Conservation (phyloP, 768 basidiomycete species). For the Udeniomyces megalosporus region DNA sequence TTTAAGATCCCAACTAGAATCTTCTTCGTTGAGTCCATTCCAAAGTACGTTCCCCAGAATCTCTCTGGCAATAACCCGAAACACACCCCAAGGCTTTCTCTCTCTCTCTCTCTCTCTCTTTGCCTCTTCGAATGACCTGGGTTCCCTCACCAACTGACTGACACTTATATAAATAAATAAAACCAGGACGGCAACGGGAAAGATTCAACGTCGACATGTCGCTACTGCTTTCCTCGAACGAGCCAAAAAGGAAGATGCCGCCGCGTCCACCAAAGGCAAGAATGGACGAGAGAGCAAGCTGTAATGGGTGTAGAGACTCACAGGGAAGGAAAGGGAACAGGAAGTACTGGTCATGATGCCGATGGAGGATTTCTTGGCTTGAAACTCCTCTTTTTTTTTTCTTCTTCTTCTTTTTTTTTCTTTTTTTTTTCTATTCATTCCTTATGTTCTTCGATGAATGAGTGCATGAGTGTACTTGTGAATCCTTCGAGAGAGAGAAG, state of each 20-base stretch:
- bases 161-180: too few species aligned
- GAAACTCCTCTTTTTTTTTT: not conserved
- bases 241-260: conserved; percentile 14
- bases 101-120: not conserved
- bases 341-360: not conserved
- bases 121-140: not conserved
- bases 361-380: not conserved
- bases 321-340: conserved; percentile 8
- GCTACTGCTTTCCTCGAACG: conserved; percentile 17
- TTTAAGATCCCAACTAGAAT: conserved; percentile 20
- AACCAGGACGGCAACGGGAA: conserved; percentile 20
- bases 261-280: too few species aligned
- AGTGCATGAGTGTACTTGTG: not conserved
- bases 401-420: not conserved
- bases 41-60: conserved; percentile 8
- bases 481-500: too few species aligned
- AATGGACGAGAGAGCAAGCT: conserved; percentile 13
- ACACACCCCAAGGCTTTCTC: not conserved
- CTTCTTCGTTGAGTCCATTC: conserved; percentile 19
- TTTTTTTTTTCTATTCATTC: not conserved
- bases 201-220: conserved; percentile 20
- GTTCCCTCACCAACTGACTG: too few species aligned
- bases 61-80: not conserved
- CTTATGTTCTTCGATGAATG: not conserved
- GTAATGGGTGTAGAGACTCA: not conserved